These are phyloP conservation scores for Coriaria nepalensis DNA, from an alignment of 306 rosid species.

Conservation along the genomic window DNA sequence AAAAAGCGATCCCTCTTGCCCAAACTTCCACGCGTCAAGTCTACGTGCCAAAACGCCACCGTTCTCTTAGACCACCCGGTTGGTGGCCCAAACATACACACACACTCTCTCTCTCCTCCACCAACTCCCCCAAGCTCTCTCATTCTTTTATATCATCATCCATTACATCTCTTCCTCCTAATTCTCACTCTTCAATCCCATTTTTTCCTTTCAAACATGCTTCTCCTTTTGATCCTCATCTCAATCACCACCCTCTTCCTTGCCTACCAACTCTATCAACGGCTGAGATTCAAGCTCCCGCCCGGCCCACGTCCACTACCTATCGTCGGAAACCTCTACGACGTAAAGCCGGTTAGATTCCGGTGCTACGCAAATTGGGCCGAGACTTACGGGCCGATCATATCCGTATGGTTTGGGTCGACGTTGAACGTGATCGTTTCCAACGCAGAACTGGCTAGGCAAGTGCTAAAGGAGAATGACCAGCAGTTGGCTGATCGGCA, in stretches of 20 bases:
- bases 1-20: no score
- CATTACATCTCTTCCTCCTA: no score
- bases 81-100: no score
- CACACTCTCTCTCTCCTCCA: no score
- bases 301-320: constrained; percentile 83
- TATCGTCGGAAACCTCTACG: constrained; percentile 75
- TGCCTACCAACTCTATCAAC: constrained; percentile 24
- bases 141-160: no score
- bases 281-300: constrained; percentile 59
- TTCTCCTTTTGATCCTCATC: constrained; percentile 16
- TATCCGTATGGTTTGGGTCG: constrained; percentile 85
- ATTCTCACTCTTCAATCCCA: no score
- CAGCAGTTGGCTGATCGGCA: constrained; percentile 63
- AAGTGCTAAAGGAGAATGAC: constrained; percentile 66
- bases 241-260: constrained; percentile 21
- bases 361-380: constrained; percentile 85
- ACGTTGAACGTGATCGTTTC: constrained; percentile 60
- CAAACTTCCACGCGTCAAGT: no score
- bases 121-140: no score
- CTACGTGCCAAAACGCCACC: no score
- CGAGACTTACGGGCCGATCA: constrained; percentile 54
- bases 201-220: neutral
- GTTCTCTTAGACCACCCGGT: no score
- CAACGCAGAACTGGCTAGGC: constrained; percentile 44
- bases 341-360: constrained; percentile 67